A percentile compares a stretch with the other conserved stretches of the same genome.
These are phyloP conservation scores for Geoglossum cookeanum DNA, from an alignment of 2,329 filamentous ascomycete species.

Conservation along the genomic window DNA sequence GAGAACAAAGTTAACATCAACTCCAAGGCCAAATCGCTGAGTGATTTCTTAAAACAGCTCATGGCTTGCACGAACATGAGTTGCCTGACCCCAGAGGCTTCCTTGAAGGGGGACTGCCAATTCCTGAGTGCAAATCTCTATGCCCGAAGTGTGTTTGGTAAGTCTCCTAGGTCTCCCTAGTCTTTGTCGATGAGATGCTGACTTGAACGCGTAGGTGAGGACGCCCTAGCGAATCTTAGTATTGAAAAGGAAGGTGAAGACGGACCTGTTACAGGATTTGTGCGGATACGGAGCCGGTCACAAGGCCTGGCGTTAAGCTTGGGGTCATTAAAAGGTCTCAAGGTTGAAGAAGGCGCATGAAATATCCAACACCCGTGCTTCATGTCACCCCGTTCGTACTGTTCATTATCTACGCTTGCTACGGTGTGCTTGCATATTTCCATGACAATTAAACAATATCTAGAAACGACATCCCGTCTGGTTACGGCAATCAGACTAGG, in stretches of 20 bases:
- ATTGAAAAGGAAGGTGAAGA: constrained; percentile 96
- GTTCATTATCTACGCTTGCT: background rate
- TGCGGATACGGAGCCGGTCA: constrained; percentile 90
- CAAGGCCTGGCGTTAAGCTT: constrained; percentile 88
- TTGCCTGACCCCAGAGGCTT: constrained; percentile 89
- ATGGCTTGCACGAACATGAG: constrained; percentile 99
- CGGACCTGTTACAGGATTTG: constrained; percentile 89
- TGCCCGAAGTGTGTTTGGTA: constrained; percentile 93
- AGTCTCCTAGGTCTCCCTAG: constrained; percentile 24
- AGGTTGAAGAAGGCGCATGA: constrained; percentile 21
- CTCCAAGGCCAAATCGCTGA: constrained; percentile 78
- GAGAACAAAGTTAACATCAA: constrained; percentile 99
- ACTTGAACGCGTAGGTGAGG: constrained; percentile 52
- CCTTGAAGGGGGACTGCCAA: constrained; percentile 90
- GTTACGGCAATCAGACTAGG: background rate
- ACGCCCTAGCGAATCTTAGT: constrained; percentile 88
- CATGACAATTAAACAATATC: background rate
- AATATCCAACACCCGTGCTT: background rate
- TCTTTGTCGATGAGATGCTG: background rate
- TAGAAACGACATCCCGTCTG: background rate
- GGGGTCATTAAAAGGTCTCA: constrained; percentile 84
- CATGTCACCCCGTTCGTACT: background rate
- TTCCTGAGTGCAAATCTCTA: constrained; percentile 96
- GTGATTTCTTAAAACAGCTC: constrained; percentile 80
- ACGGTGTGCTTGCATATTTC: background rate